Evolutionary conservation across 1,284 basidiomycete genomes (phyloP), one percentile per base, ranked within the genome.

Genomic region (Leccinum griseonigrum): DNA sequence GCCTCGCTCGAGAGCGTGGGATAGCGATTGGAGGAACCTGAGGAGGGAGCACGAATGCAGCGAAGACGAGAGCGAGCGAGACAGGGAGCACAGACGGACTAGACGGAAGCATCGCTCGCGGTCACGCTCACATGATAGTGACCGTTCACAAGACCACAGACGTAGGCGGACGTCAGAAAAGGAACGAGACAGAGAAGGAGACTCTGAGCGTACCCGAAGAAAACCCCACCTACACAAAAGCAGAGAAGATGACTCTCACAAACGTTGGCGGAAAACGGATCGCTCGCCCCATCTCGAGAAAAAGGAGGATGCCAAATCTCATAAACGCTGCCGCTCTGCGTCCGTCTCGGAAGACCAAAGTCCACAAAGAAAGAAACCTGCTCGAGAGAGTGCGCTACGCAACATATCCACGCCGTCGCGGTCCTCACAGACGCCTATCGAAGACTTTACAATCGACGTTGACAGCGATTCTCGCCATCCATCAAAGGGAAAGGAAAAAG

Each of bases 401-500:
- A 56, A 68, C 66, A 46, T 71, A 38, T 66, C 63, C 32, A 71
- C 71, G 4, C 73, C 71, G 22, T 67, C 69, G 28, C 71, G 60
- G 51, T 67, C 71, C 63, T 64, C 71, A 43, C 63, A 68, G 61
- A 67, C 71, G 34, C 63, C 57, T 14, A 38, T 63, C 31, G 69
- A 74, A 58, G 72, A 70, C 13, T 58, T 70, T 38, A 54, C 50
- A 51, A 36, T 53, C 3, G 65, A 60, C 18, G 36, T 57, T n/a
- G 63, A 60, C 14, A 59, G 28, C 34, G 62, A 64, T 46, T 36
- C 58, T 57, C 58, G 65, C 11, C 66, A 63, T 4, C 55, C 63
- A 54, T 61, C 73, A 46, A 79, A 77, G 64, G 74, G 74, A 14
- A 81, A 78, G 64, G 68, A 66, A 29, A 75, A 71, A 60, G 68